A percentile compares a stretch with the other conserved stretches of the same genome.
Evolutionary conservation across 441 rosid genomes (phyloP).

Genomic region (Populus hybrid): DNA sequence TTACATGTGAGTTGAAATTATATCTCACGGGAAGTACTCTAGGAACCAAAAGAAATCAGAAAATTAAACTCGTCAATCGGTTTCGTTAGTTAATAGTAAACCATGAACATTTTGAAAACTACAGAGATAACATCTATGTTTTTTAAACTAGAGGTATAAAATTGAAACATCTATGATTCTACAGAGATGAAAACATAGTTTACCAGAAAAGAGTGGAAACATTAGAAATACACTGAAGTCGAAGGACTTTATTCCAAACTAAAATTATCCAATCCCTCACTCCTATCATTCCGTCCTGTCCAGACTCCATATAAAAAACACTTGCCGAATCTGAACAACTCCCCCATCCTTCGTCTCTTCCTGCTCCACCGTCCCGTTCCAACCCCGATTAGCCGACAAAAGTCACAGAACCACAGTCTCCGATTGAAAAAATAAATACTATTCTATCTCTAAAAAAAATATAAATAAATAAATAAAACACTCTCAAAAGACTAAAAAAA

Average conservation of each 20-base stretch:
- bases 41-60: no score
- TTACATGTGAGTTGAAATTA: no score
- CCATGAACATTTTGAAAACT: no score
- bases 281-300: conserved; percentile 12
- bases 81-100: no score
- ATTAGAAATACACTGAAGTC: background rate
- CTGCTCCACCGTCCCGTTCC: conserved; percentile 33
- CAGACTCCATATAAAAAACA: background rate
- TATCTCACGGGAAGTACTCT: no score
- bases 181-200: background rate
- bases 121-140: no score
- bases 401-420: conserved; percentile 28
- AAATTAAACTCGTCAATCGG: no score
- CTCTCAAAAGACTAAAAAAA: conserved; percentile 25
- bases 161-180: background rate
- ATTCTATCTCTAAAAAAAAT: background rate
- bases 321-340: background rate
- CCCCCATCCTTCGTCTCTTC: no score
- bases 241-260: conserved; percentile 8
- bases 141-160: no score
- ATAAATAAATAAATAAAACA: background rate
- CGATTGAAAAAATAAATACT: conserved; percentile 4
- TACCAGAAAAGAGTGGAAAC: background rate
- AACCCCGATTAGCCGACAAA: conserved; percentile 41
- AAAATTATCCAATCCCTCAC: background rate